phyloP scores from a whole-genome alignment of 768 basidiomycete genomes.

The Kwoniella sp. region DNA sequence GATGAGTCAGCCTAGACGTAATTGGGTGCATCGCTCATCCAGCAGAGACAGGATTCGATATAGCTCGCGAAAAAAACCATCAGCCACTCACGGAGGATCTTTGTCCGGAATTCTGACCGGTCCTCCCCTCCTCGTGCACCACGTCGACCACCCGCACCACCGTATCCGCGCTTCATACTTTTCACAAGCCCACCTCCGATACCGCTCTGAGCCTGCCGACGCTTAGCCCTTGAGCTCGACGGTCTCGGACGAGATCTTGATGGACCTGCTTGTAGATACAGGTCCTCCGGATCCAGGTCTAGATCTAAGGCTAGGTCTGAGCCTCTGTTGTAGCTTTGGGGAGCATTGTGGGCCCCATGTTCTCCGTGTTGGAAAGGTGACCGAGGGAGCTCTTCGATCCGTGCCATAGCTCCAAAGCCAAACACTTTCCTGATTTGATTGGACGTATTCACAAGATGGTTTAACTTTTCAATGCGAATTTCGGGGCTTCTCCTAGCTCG shows the following conservation, averaged over 20 bases:
- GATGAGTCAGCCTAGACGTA: too few relatives aligned
- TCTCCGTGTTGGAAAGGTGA: neutral
- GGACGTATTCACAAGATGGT: neutral
- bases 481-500: too few relatives aligned
- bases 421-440: neutral
- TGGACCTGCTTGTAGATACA: neutral
- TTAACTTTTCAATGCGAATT: too few relatives aligned
- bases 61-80: too few relatives aligned
- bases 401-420: neutral
- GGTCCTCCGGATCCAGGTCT: neutral
- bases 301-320: too few relatives aligned
- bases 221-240: neutral
- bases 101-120: conserved; percentile 10
- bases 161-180: conserved; percentile 28
- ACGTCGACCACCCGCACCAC: neutral
- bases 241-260: neutral
- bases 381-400: neutral
- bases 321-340: too few relatives aligned
- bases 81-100: conserved; percentile 6
- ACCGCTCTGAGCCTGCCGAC: neutral
- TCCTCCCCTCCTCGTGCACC: neutral
- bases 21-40: too few relatives aligned
- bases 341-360: too few relatives aligned
- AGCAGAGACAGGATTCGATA: too few relatives aligned
- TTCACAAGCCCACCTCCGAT: conserved; percentile 25